Percentiles rank a stretch among this genome's conserved stretches.
phyloP scores from a whole-genome alignment of 371 early-diverging fungal genomes.

The Mucor racemosus region DNA sequence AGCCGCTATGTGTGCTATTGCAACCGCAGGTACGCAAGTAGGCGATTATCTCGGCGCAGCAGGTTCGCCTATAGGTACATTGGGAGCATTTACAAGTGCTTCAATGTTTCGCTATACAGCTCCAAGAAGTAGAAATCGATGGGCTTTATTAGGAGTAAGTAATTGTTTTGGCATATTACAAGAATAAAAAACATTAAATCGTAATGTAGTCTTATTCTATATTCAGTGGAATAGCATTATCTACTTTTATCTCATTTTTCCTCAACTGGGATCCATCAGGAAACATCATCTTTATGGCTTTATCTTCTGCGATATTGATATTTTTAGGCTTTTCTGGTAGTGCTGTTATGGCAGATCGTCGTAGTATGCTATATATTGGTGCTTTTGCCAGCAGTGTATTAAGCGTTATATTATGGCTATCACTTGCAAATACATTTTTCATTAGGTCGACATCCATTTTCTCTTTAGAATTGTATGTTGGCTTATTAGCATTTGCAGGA shows the following conservation, averaged over 20 bases:
- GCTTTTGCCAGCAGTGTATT: constrained; percentile 50
- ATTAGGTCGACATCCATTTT: constrained; percentile 46
- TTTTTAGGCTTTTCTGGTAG: constrained; percentile 55
- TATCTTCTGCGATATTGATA: constrained; percentile 51
- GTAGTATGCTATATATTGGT: constrained; percentile 52
- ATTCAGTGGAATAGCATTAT: constrained; percentile 47
- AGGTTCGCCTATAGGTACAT: constrained; percentile 22
- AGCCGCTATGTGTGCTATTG: constrained; percentile 56
- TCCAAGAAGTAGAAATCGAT: constrained; percentile 29
- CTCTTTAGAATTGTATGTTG: constrained; percentile 56
- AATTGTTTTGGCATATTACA: neutral
- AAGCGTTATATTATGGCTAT: constrained; percentile 43
- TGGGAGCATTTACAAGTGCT: constrained; percentile 32
- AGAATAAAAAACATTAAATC: neutral
- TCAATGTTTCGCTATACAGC: constrained; percentile 34
- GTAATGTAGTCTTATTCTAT: constrained; percentile 42
- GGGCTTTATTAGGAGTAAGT: constrained; percentile 40
- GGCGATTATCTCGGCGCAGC: constrained; percentile 20
- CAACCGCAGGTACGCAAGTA: constrained; percentile 40
- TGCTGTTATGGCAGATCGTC: constrained; percentile 52
- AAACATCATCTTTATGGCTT: constrained; percentile 36
- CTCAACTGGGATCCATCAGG: constrained; percentile 45
- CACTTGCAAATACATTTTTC: constrained; percentile 52
- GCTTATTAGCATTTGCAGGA: constrained; percentile 57
- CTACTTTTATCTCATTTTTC: constrained; percentile 29